Percentiles rank a stretch among this genome's conserved stretches.
phyloP scores from a whole-genome alignment of 176 grass and related monocot species.

The Guadua angustifolia region DNA sequence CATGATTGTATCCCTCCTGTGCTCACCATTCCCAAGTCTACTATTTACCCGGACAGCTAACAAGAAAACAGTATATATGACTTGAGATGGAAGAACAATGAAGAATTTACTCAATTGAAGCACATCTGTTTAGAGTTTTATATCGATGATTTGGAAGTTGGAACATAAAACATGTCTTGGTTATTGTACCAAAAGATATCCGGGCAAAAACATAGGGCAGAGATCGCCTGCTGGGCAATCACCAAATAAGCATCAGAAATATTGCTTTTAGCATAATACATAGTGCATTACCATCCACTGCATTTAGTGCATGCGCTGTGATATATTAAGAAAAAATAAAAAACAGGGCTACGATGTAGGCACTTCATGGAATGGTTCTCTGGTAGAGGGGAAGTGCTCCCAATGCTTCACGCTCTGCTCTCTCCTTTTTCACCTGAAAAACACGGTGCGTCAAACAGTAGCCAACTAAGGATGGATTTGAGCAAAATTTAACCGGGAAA shows the following conservation, averaged over 20 bases:
- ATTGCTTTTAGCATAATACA: neutral
- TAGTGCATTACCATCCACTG: neutral
- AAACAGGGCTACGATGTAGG: neutral
- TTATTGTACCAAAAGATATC: neutral
- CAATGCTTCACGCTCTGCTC: conserved; percentile 70
- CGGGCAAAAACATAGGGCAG: neutral
- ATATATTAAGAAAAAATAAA: conserved; percentile 13
- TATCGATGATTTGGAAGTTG: neutral
- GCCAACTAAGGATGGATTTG: neutral
- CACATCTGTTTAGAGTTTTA: neutral
- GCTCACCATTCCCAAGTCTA: neutral
- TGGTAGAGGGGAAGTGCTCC: conserved; percentile 83
- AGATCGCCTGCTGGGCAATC: neutral
- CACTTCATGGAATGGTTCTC: conserved; percentile 67
- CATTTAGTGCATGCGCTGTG: conserved; percentile 44
- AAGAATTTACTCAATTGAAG: neutral
- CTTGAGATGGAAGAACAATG: neutral
- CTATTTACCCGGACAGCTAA: neutral
- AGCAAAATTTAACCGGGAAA: neutral
- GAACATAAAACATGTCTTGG: neutral
- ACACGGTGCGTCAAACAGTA: conserved; percentile 9
- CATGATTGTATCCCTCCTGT: neutral
- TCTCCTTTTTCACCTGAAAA: conserved; percentile 78
- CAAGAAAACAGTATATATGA: neutral
- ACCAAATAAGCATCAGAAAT: conserved; percentile 3